These are phyloP conservation scores for Diddensiella caesifluorescens DNA, from an alignment of 805 yeast genomes.

Conservation along the genomic window DNA sequence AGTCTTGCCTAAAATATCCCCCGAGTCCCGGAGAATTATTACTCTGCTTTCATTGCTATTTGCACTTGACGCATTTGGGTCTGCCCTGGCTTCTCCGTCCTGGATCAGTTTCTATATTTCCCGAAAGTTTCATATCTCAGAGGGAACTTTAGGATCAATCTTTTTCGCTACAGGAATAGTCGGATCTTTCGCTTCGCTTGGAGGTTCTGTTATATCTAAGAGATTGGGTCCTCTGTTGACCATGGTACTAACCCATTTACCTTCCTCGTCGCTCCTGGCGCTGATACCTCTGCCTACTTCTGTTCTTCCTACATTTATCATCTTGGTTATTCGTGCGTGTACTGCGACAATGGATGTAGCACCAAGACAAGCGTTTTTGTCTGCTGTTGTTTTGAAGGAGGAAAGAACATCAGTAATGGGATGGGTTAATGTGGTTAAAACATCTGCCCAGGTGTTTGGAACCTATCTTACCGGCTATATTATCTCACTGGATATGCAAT, in stretches of 20 bases:
- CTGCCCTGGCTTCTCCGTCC: conserved; percentile 74
- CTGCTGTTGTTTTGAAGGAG: conserved; percentile 55
- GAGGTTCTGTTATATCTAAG: conserved; percentile 40
- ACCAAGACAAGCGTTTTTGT: conserved; percentile 75
- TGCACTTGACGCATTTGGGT: conserved; percentile 78
- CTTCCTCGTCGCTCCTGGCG: conserved; percentile 60
- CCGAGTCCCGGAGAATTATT: conserved; percentile 25
- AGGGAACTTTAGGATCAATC: conserved; percentile 57
- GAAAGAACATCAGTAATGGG: conserved; percentile 81
- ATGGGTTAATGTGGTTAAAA: conserved; percentile 76
- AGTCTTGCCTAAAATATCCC: conserved; percentile 23
- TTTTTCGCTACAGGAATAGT: conserved; percentile 61
- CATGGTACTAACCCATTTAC: conserved; percentile 67
- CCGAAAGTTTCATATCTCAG: conserved; percentile 46
- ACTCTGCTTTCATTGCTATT: conserved; percentile 37
- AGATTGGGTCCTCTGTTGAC: conserved; percentile 72
- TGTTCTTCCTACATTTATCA: conserved; percentile 40
- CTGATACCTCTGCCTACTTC: conserved; percentile 45
- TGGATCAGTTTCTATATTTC: conserved; percentile 80
- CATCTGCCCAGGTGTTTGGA: conserved; percentile 73
- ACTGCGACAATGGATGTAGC: conserved; percentile 82
- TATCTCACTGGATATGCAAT: conserved; percentile 40
- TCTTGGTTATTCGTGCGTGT: conserved; percentile 52
- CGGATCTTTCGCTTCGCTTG: conserved; percentile 56
- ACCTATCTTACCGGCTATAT: conserved; percentile 70